Conservation (phyloP, 805 yeast species). For the Wickerhamiella allomyrinae region DNA sequence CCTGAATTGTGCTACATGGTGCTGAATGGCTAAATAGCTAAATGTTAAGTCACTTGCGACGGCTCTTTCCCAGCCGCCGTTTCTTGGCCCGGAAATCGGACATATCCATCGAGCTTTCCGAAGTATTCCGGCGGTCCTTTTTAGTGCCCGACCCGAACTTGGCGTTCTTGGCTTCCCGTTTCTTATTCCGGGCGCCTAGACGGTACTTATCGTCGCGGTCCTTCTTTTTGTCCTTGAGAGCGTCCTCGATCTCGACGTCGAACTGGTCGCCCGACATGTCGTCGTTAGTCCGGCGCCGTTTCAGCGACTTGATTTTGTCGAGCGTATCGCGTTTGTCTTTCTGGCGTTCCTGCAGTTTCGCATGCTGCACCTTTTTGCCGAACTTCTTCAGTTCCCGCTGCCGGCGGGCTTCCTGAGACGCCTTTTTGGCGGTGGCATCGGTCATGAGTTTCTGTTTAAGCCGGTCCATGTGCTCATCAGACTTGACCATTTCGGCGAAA, state of each 20-base stretch:
- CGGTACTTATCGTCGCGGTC: conserved; percentile 23
- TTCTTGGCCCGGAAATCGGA: conserved; percentile 43
- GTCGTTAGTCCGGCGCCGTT: conserved; percentile 69
- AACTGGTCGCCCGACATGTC: conserved; percentile 65
- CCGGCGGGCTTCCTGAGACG: conserved; percentile 82
- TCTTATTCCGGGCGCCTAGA: conserved; percentile 35
- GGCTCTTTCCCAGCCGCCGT: conserved; percentile 25
- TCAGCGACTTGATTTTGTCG: conserved; percentile 80
- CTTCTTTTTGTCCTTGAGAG: conserved; percentile 46
- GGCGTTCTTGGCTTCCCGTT: conserved; percentile 55
- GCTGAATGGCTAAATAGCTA: not conserved
- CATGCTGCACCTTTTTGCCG: conserved; percentile 93
- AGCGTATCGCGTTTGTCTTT: conserved; percentile 82
- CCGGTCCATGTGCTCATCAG: conserved; percentile 96
- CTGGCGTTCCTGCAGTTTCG: conserved; percentile 83
- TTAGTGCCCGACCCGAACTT: conserved; percentile 70
- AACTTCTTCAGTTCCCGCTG: conserved; percentile 92
- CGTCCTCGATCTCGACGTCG: conserved; percentile 86
- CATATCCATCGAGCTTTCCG: conserved; percentile 55
- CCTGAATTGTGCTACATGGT: too few relatives aligned
- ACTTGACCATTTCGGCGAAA: conserved; percentile 97
- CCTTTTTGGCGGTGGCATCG: conserved; percentile 61
- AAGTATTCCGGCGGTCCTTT: conserved; percentile 61
- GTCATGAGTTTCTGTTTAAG: conserved; percentile 65
- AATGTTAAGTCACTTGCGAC: conserved; percentile 9